Conservation (phyloP, 176 grass and related monocot genomes). For the Chrysopogon serrulatus region DNA sequence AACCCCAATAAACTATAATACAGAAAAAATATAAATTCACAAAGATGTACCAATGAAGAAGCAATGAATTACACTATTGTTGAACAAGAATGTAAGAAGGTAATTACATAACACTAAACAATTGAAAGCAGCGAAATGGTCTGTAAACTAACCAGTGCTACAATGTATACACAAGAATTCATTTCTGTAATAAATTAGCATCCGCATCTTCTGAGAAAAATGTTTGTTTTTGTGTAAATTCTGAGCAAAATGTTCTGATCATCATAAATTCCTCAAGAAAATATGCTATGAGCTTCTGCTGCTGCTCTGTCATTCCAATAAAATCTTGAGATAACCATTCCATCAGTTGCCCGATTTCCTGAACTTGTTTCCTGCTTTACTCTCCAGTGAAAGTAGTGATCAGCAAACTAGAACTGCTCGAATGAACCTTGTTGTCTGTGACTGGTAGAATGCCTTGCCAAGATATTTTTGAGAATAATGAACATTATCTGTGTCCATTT, state of each 20-base stretch:
- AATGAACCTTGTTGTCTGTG: background rate
- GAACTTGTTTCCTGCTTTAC: background rate
- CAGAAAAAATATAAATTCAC: background rate
- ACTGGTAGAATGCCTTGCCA: background rate
- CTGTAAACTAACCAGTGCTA: background rate
- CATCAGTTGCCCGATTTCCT: background rate
- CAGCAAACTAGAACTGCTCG: background rate
- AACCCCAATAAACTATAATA: background rate
- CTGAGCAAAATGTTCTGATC: background rate
- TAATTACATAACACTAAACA: background rate
- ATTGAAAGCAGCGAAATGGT: background rate
- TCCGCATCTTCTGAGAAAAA: background rate
- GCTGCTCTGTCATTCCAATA: background rate
- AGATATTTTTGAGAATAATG: background rate
- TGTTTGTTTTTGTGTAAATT: no score
- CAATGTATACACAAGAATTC: background rate
- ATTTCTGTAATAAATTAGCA: background rate
- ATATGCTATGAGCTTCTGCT: background rate
- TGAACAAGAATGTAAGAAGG: background rate
- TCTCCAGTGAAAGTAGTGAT: background rate
- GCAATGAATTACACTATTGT: background rate
- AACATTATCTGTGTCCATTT: background rate
- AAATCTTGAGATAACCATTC: slow-evolving; percentile 5
- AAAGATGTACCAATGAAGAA: background rate
- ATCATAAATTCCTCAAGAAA: background rate